Conservation (phyloP, 2,329 filamentous ascomycete genomes). For the Blastomyces emzantsi region DNA sequence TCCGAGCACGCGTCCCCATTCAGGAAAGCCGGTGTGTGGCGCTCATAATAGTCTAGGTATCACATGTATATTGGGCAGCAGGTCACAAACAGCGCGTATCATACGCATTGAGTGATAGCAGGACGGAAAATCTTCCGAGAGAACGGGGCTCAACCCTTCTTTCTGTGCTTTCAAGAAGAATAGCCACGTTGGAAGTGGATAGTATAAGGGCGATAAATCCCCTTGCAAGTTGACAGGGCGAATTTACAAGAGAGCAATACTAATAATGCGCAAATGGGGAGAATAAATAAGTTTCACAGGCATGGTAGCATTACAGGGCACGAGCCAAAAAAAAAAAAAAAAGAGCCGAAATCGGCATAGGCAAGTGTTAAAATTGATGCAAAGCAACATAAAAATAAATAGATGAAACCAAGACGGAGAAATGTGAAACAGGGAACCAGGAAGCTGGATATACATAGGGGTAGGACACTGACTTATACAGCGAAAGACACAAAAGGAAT, state of each 20-base stretch:
- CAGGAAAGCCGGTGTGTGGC: neutral
- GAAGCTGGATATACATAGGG: constrained; percentile 5
- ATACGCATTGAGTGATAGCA: neutral
- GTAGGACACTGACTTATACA: neutral
- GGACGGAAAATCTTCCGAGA: neutral
- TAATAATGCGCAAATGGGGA: neutral
- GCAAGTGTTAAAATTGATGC: neutral
- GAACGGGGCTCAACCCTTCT: neutral
- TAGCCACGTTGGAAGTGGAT: neutral
- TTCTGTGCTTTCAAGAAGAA: neutral
- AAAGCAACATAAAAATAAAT: neutral
- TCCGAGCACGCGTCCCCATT: neutral
- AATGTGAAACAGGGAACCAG: neutral
- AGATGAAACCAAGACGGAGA: neutral
- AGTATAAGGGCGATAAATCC: neutral
- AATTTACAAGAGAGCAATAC: neutral
- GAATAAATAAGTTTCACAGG: neutral
- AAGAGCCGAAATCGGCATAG: neutral
- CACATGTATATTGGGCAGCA: neutral
- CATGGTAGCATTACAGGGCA: neutral
- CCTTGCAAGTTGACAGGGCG: neutral
- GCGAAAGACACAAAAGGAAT: neutral
- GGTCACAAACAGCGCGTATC: neutral
- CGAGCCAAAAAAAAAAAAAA: neutral
- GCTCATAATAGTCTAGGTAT: neutral